Evolutionary conservation across 2,329 filamentous ascomycete genomes (phyloP).

Genomic region (Thielaviopsis populi): DNA sequence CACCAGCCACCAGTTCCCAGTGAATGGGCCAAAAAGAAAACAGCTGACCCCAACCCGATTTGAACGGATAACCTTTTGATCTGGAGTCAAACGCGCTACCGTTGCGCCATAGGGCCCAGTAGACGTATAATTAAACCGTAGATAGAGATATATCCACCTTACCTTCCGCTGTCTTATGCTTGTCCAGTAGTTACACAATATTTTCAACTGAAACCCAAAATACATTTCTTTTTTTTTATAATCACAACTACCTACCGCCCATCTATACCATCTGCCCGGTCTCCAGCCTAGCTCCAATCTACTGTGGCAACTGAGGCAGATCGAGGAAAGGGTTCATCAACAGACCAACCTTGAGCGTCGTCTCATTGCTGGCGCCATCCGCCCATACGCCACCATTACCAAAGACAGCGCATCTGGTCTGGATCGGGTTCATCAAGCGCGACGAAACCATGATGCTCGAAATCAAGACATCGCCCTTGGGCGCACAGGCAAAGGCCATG

Average conservation of each 20-base stretch:
- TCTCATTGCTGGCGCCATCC: constrained; percentile 1
- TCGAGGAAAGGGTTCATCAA: constrained; percentile 10
- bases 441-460: constrained; percentile 9
- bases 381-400: constrained; percentile 12
- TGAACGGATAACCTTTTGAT: constrained; percentile 16
- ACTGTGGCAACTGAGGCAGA: not conserved
- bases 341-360: constrained; percentile 11
- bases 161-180: not conserved
- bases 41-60: constrained; percentile 14
- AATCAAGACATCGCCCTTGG: constrained; percentile 8
- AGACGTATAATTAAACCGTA: not conserved
- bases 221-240: not conserved
- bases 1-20: too few relatives aligned
- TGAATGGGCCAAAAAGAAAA: not conserved
- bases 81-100: constrained; percentile 16
- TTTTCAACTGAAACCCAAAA: not conserved
- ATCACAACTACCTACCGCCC: not conserved
- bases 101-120: constrained; percentile 14
- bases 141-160: not conserved
- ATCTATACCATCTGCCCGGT: not conserved
- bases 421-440: constrained; percentile 15
- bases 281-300: not conserved
- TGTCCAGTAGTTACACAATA: too few relatives aligned
- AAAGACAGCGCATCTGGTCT: constrained; percentile 10
- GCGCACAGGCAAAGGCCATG: constrained; percentile 16